phyloP scores from a whole-genome alignment of 2,329 filamentous ascomycete genomes.

The Fonsecaea multimorphosa region DNA sequence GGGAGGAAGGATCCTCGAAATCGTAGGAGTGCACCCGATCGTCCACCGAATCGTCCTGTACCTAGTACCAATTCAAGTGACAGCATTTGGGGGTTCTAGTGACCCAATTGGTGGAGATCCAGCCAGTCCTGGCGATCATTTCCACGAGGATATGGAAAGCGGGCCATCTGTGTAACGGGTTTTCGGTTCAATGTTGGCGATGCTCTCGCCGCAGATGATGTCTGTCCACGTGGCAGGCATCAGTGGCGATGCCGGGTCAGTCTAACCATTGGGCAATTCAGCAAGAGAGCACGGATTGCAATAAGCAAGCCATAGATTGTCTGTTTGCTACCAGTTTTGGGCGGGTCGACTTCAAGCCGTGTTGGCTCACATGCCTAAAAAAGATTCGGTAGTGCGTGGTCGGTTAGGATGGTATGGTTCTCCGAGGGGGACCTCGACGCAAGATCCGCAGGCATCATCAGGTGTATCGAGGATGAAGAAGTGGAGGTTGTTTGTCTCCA shows the following conservation, averaged over 20 bases:
- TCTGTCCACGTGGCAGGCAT: conserved; percentile 16
- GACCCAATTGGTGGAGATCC: not conserved
- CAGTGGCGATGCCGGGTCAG: conserved; percentile 3
- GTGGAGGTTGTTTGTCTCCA: conserved; percentile 13
- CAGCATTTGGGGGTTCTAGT: not conserved
- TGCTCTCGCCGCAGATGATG: not conserved
- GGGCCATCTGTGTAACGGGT: conserved; percentile 6
- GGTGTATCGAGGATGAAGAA: conserved; percentile 1
- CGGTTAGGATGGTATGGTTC: conserved; percentile 1
- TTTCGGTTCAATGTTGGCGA: conserved; percentile 3
- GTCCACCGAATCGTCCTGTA: conserved; percentile 2
- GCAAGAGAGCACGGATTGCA: not conserved
- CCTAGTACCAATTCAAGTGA: not conserved
- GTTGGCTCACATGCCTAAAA: not conserved
- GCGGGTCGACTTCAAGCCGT: not conserved
- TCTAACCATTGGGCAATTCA: not conserved
- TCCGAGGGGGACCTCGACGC: not conserved
- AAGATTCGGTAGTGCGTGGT: not conserved
- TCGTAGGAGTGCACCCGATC: conserved; percentile 1
- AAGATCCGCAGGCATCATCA: conserved; percentile 5
- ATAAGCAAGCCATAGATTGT: not conserved
- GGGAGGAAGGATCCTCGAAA: conserved; percentile 8
- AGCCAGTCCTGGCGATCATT: conserved; percentile 4
- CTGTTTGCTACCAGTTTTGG: not conserved
- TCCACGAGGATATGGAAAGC: not conserved